Base-by-base conservation (phyloP, 2,329 filamentous ascomycete genomes). In the Colletotrichum godetiae region DNA sequence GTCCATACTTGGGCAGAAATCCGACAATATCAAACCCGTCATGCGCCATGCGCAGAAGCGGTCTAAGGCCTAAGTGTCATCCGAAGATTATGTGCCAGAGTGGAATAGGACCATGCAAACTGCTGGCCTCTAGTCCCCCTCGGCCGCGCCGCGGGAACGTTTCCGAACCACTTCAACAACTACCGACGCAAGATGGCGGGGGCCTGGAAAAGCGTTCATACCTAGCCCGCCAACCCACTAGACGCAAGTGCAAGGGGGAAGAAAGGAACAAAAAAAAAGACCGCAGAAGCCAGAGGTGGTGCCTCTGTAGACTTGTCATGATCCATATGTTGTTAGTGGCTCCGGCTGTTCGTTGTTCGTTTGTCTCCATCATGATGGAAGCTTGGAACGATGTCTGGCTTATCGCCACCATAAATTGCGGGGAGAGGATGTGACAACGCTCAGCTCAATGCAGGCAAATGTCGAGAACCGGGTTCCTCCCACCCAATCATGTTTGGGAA, bases 81-180 rank as follows among this genome's bases (percentile, higher is more conserved):
- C 70, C 60, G 46, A 73, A 57, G 33, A 49, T 19, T 49, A 52
- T 49, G 64, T 49, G 42, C 15, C 24, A 69, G 56, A 49, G 67
- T 37, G 62, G 52, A 27, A 49, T 49, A n/a, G 42, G 15, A 19
- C 15, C 19, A 5, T n/a, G 19, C 37, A 42, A 42, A 35, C 33
- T 35, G 33, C 33, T 35, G 33, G 33, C 4, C 42, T 49, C 42
- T 49, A 49, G 42, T 27, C 27, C 42, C 42, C 42, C 42, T 19
- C 42, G 19, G 15, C 35, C 31, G 8, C 2, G 46, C 33, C 37
- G 65, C 69, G 66, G 70, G 70, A 64, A 60, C 59, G 60, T 60
- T 49, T 65, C 70, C 67, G 70, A 68, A 29, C 70, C 60, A 52
- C 7, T 29, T 22, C 27, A 13, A 27, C 66, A 65, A 70, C 60